Evolutionary conservation across 2,329 filamentous ascomycete genomes (phyloP).

Genomic region (Chalaropsis ovoidea): DNA sequence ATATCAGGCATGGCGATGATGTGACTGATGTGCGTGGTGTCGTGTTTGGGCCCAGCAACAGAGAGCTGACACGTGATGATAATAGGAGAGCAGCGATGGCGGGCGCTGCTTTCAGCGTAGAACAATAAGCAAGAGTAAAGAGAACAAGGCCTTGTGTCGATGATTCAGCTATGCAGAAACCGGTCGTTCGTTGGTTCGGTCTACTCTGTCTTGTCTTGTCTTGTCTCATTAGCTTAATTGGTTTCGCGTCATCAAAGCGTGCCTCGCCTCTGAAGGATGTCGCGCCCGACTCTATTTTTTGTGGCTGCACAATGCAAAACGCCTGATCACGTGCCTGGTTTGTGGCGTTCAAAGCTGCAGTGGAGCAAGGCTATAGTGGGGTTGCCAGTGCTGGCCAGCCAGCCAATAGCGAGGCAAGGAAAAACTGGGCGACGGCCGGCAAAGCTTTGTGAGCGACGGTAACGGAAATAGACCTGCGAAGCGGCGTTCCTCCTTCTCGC

Average conservation of each 20-base stretch:
- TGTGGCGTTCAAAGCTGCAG: constrained; percentile 9
- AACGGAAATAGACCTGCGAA: neutral
- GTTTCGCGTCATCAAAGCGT: constrained; percentile 22
- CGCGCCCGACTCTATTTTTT: constrained; percentile 12
- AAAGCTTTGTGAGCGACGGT: constrained; percentile 8
- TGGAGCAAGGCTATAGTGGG: constrained; percentile 16
- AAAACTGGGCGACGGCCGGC: constrained; percentile 12
- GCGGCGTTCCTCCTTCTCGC: neutral
- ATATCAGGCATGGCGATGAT: constrained; percentile 53
- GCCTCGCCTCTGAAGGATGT: neutral
- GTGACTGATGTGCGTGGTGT: neutral
- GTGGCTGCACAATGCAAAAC: constrained; percentile 12
- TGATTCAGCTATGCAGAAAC: neutral
- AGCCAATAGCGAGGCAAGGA: constrained; percentile 5
- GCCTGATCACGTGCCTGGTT: constrained; percentile 21
- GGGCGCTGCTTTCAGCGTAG: neutral
- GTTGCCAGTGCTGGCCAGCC: neutral
- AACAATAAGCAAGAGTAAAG: neutral
- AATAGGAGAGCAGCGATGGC: neutral
- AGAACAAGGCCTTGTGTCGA: neutral
- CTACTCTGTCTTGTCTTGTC: neutral
- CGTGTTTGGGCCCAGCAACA: constrained; percentile 6
- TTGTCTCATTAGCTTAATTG: constrained; percentile 19
- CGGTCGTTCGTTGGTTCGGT: neutral
- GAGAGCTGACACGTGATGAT: neutral